These are phyloP conservation scores for Polytolypa hystricis DNA, from an alignment of 2,329 filamentous ascomycete genomes.

Conservation along the genomic window DNA sequence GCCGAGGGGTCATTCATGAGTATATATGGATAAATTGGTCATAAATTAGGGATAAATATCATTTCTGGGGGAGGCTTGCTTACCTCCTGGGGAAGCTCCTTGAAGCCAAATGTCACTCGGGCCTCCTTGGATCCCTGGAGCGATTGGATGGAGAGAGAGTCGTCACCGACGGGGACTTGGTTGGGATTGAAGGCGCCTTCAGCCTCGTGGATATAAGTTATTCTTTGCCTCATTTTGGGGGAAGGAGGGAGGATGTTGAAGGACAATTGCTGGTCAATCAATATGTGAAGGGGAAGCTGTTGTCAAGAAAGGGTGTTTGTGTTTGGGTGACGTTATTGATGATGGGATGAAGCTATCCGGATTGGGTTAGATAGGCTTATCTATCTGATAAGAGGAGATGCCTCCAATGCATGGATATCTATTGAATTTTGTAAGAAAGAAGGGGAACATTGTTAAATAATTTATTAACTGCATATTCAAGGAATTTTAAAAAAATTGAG, in stretches of 20 bases:
- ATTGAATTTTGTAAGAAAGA: too few species aligned
- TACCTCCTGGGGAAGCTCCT: conserved; percentile 62
- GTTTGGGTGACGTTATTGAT: too few species aligned
- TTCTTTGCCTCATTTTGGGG: conserved; percentile 34
- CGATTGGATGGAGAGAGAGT: conserved; percentile 45
- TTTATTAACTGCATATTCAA: too few species aligned
- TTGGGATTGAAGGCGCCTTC: conserved; percentile 54
- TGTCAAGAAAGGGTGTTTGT: too few species aligned
- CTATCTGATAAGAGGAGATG: too few species aligned
- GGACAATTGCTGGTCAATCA: too few species aligned
- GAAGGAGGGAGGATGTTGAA: too few species aligned
- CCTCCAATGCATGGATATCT: too few species aligned
- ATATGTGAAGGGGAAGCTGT: too few species aligned
- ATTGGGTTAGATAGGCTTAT: too few species aligned
- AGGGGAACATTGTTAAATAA: too few species aligned
- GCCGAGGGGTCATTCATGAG: not conserved
- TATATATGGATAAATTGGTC: not conserved
- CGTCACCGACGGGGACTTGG: conserved; percentile 47
- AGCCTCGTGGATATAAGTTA: conserved; percentile 65
- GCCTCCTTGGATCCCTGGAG: conserved; percentile 66
- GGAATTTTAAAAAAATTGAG: conserved; percentile 2
- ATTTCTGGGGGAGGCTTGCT: conserved; percentile 1
- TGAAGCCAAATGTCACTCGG: conserved; percentile 59
- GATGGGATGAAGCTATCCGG: too few species aligned
- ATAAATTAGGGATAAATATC: conserved; percentile 2